Percentiles rank a stretch among this genome's conserved stretches.
These are phyloP conservation scores for Podospora appendiculata DNA, from an alignment of 495 filamentous ascomycete genomes.

Conservation along the genomic window DNA sequence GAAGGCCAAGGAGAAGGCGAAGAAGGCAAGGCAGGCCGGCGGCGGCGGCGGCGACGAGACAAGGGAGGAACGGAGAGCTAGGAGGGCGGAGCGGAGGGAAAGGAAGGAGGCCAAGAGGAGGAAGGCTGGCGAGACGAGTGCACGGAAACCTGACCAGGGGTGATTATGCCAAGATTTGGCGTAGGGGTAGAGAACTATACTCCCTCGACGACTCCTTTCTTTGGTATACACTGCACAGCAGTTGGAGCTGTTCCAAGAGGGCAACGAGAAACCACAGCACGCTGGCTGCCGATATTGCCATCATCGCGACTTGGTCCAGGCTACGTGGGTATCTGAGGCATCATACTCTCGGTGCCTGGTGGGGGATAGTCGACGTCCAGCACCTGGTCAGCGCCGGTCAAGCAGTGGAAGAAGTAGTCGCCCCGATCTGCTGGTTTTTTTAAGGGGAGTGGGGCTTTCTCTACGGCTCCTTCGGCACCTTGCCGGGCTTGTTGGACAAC, in stretches of 20 bases:
- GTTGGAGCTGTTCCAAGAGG: too few species aligned
- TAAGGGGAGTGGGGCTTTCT: not conserved
- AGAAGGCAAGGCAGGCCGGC: constrained; percentile 10
- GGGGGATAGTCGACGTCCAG: too few species aligned
- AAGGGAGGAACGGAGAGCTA: constrained; percentile 32
- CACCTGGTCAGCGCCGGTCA: too few species aligned
- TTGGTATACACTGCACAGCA: not conserved
- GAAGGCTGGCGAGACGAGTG: constrained; percentile 1
- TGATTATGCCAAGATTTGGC: not conserved
- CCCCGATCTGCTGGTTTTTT: too few species aligned
- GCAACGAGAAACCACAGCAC: too few species aligned
- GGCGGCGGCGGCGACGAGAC: constrained; percentile 16
- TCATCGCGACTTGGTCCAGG: too few species aligned
- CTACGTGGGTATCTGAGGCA: too few species aligned
- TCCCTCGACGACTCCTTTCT: not conserved
- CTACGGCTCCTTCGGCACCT: constrained; percentile 48
- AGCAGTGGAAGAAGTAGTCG: too few species aligned
- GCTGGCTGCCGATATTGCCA: too few species aligned
- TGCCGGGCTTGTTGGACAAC: constrained; percentile 64
- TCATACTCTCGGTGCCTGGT: too few species aligned
- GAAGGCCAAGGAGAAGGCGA: constrained; percentile 13
- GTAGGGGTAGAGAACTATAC: too few species aligned
- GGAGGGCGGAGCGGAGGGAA: constrained; percentile 35
- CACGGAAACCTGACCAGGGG: not conserved
- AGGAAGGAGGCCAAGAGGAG: constrained; percentile 34